phyloP scores from a whole-genome alignment of 2,329 filamentous ascomycete species.

The Aspergillus costaricaensis region DNA sequence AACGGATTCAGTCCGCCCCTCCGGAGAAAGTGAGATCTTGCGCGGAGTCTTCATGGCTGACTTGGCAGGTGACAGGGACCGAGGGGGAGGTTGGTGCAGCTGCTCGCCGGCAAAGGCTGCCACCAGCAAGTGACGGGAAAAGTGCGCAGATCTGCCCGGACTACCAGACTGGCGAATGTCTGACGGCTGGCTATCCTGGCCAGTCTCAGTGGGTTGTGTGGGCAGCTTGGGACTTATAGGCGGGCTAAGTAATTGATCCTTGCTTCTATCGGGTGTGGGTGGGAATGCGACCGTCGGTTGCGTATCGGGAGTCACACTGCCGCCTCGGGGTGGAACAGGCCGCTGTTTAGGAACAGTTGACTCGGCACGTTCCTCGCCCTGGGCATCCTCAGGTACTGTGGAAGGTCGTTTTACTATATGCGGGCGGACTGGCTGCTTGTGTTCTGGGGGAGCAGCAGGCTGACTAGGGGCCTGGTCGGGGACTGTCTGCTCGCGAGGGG shows the following conservation, averaged over 20 bases:
- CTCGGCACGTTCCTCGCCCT: slow-evolving; percentile 39
- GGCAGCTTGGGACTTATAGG: slow-evolving; percentile 25
- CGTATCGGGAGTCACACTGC: slow-evolving; percentile 12
- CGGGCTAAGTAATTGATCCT: slow-evolving; percentile 16
- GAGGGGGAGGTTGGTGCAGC: slow-evolving; percentile 59
- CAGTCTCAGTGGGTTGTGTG: slow-evolving; percentile 19
- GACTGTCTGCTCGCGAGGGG: neutral
- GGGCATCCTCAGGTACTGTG: slow-evolving; percentile 45
- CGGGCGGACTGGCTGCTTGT: neutral
- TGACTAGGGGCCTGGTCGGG: slow-evolving; percentile 3
- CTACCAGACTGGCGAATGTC: slow-evolving; percentile 46
- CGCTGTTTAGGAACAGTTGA: slow-evolving; percentile 12
- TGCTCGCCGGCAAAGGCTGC: slow-evolving; percentile 47
- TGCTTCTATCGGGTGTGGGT: slow-evolving; percentile 14
- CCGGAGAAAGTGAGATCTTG: slow-evolving; percentile 42
- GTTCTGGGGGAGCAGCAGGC: neutral
- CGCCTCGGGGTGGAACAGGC: neutral
- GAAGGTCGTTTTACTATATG: slow-evolving; percentile 39
- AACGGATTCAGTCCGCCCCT: slow-evolving; percentile 28
- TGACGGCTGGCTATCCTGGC: slow-evolving; percentile 20
- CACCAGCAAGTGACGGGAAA: slow-evolving; percentile 54
- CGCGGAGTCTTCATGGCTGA: slow-evolving; percentile 62
- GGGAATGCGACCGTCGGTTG: slow-evolving; percentile 11
- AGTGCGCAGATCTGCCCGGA: slow-evolving; percentile 59
- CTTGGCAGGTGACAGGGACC: slow-evolving; percentile 63